Conservation (phyloP, 2,329 filamentous ascomycete genomes). For the Colletotrichum noveboracense region DNA sequence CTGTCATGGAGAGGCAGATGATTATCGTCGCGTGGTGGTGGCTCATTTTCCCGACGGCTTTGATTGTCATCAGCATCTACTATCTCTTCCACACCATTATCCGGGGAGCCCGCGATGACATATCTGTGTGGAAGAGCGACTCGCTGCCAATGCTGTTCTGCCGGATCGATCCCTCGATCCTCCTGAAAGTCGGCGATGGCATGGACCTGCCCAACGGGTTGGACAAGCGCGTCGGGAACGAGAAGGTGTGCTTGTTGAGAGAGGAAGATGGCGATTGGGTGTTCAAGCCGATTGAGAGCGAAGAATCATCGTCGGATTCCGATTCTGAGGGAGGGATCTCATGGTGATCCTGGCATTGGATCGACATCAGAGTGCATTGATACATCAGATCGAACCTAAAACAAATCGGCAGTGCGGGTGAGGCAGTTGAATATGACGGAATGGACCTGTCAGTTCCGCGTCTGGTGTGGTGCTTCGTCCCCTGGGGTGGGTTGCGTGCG, state of each 20-base stretch:
- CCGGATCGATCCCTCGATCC: constrained; percentile 37
- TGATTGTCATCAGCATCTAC: constrained; percentile 38
- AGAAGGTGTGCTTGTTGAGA: constrained; percentile 37
- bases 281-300: constrained; percentile 32
- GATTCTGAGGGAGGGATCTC: background rate
- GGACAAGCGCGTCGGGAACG: constrained; percentile 34
- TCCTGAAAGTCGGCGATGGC: constrained; percentile 31
- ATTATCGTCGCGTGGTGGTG: constrained; percentile 40
- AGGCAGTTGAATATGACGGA: background rate
- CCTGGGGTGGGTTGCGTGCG: background rate
- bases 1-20: constrained; percentile 32
- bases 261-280: constrained; percentile 38
- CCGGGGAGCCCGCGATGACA: constrained; percentile 36
- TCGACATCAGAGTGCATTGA: background rate
- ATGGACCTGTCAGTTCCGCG: constrained; percentile 1
- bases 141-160: constrained; percentile 44
- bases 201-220: constrained; percentile 42
- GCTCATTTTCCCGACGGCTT: constrained; percentile 37
- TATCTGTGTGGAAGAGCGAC: constrained; percentile 42
- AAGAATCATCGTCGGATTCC: constrained; percentile 13
- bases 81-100: constrained; percentile 40
- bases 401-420: background rate
- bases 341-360: background rate
- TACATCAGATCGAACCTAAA: constrained; percentile 2
- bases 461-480: background rate